These are phyloP conservation scores for Leucaena leucocephala DNA, from an alignment of 306 rosid species.

Conservation along the genomic window DNA sequence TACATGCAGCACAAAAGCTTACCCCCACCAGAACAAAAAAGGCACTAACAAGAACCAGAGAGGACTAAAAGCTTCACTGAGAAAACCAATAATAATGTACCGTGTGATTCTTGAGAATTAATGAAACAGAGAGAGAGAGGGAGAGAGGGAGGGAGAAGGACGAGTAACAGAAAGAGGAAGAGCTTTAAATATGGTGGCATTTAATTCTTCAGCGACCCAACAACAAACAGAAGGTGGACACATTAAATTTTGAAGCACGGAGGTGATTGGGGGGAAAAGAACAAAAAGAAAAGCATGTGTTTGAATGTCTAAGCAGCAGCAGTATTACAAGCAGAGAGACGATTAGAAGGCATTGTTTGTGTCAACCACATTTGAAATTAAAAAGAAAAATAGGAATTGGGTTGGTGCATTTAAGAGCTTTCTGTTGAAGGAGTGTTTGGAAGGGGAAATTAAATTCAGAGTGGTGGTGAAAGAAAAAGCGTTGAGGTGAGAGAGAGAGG, in stretches of 20 bases:
- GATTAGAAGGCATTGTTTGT: constrained; percentile 1
- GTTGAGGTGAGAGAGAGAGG: background rate
- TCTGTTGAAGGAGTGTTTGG: constrained; percentile 34
- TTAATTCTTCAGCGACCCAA: constrained; percentile 67
- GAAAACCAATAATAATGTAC: constrained; percentile 33
- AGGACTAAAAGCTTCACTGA: constrained; percentile 14
- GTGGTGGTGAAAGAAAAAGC: background rate
- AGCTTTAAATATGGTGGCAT: constrained; percentile 56
- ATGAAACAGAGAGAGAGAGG: constrained; percentile 35
- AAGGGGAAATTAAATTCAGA: constrained; percentile 33
- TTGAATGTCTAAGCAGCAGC: constrained; percentile 8
- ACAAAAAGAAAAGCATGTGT: constrained; percentile 27
- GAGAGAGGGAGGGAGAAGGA: constrained; percentile 3
- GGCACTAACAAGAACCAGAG: constrained; percentile 26
- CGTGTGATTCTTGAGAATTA: constrained; percentile 52
- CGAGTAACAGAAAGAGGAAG: constrained; percentile 36
- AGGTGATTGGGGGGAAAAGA: constrained; percentile 15
- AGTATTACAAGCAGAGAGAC: constrained; percentile 16
- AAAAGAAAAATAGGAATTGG: constrained; percentile 34
- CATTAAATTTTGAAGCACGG: constrained; percentile 48
- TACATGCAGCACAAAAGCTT: constrained; percentile 28
- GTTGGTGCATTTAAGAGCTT: constrained; percentile 45
- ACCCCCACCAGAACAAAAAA: background rate
- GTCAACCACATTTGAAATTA: constrained; percentile 57
- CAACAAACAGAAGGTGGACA: constrained; percentile 54